These are phyloP conservation scores for Colletotrichum phormii DNA, from an alignment of 2,329 filamentous ascomycete species.

Conservation along the genomic window DNA sequence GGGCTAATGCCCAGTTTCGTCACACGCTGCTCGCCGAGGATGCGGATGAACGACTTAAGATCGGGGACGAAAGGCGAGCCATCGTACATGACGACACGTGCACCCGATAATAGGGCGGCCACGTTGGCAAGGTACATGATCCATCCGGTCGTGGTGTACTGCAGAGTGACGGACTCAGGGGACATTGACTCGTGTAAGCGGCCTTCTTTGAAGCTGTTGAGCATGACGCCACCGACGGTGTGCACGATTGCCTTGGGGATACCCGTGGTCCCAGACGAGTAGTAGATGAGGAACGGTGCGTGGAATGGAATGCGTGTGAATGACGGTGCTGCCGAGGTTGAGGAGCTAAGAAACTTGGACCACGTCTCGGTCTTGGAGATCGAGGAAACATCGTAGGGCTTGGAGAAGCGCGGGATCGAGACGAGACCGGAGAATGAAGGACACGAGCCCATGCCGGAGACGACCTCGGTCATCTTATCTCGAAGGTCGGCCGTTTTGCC, in stretches of 20 bases:
- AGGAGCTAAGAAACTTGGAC: conserved; percentile 55
- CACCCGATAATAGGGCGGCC: conserved; percentile 68
- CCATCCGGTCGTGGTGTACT: conserved; percentile 81
- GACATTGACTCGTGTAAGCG: conserved; percentile 58
- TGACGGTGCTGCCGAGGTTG: conserved; percentile 48
- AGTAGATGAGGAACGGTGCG: conserved; percentile 83
- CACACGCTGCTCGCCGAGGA: conserved; percentile 72
- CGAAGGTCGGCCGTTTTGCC: conserved; percentile 79
- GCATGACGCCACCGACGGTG: conserved; percentile 72
- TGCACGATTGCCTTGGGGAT: conserved; percentile 90
- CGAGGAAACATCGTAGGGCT: conserved; percentile 67
- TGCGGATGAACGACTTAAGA: conserved; percentile 69
- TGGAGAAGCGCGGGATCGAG: conserved; percentile 73
- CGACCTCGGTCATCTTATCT: conserved; percentile 76
- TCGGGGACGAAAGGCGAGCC: conserved; percentile 84
- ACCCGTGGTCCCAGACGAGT: conserved; percentile 85
- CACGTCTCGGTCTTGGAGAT: conserved; percentile 62
- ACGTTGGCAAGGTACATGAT: conserved; percentile 85
- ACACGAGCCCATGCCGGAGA: conserved; percentile 70
- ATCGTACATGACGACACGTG: conserved; percentile 79
- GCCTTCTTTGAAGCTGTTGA: conserved; percentile 70
- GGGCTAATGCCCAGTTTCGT: conserved; percentile 83
- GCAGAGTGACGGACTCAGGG: conserved; percentile 57
- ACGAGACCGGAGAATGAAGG: conserved; percentile 72
- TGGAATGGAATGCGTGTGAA: conserved; percentile 75